Conservation (phyloP, 257 asterid species). For the Solanum arcanum region DNA sequence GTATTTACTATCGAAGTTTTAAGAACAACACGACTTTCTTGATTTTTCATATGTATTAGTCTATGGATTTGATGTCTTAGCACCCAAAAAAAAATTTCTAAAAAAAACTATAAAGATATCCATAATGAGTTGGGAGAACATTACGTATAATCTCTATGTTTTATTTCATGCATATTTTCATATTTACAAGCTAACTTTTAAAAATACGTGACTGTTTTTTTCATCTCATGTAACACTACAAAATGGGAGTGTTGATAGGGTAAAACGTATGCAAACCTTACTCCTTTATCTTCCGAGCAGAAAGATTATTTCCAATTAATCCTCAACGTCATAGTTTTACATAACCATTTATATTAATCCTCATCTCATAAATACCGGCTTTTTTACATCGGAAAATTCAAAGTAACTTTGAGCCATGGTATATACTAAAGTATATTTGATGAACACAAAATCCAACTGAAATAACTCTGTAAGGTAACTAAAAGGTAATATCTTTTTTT, state of each 20-base stretch:
- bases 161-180: neutral
- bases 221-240: neutral
- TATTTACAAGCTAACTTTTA: neutral
- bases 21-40: too few species aligned
- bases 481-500: neutral
- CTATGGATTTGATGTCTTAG: fast-evolving
- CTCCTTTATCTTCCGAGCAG: neutral
- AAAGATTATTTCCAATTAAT: neutral
- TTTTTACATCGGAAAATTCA: neutral
- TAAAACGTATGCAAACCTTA: neutral
- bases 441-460: neutral
- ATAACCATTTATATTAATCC: neutral
- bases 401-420: neutral
- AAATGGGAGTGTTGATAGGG: neutral
- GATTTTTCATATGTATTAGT: too few species aligned
- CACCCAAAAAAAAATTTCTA: neutral
- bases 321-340: neutral
- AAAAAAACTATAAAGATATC: neutral
- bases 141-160: too few species aligned
- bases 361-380: neutral
- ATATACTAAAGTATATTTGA: neutral
- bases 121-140: fast-evolving
- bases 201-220: too few species aligned
- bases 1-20: fast-evolving
- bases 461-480: neutral